Percentiles rank a stretch among this genome's conserved stretches.
Conservation (phyloP, 495 filamentous ascomycete species). For the Parmelia sp. region DNA sequence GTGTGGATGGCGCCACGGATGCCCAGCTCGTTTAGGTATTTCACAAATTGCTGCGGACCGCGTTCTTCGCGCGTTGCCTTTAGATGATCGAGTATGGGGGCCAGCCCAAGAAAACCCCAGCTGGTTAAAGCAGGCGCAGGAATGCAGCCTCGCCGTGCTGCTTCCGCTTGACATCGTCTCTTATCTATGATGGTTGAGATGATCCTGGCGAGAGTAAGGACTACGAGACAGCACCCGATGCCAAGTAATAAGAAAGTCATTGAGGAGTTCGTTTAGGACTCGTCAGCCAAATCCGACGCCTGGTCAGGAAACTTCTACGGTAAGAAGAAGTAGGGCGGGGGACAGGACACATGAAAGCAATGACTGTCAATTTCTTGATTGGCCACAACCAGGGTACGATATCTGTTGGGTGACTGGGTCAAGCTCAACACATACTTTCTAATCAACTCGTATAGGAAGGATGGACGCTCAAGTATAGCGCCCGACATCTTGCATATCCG, state of each 20-base stretch:
- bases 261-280: neutral
- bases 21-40: constrained; percentile 28
- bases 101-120: constrained; percentile 32
- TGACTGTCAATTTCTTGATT: neutral
- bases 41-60: constrained; percentile 31
- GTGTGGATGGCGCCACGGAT: neutral
- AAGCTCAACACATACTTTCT: neutral
- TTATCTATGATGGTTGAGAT: constrained; percentile 13
- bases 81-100: constrained; percentile 13
- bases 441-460: neutral
- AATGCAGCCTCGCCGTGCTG: constrained; percentile 26
- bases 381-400: neutral
- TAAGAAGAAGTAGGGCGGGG: neutral
- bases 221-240: neutral
- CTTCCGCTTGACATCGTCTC: constrained; percentile 27
- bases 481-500: neutral
- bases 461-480: neutral
- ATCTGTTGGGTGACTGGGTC: neutral
- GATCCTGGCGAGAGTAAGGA: neutral
- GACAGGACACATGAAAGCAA: neutral
- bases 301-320: neutral
- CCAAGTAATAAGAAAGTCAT: constrained; percentile 5
- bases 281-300: no score
- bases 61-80: constrained; percentile 33
- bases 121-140: constrained; percentile 30